Percentiles rank a stretch among this genome's conserved stretches.
phyloP scores from a whole-genome alignment of 1,284 basidiomycete species.

The Ustilago sp. region DNA sequence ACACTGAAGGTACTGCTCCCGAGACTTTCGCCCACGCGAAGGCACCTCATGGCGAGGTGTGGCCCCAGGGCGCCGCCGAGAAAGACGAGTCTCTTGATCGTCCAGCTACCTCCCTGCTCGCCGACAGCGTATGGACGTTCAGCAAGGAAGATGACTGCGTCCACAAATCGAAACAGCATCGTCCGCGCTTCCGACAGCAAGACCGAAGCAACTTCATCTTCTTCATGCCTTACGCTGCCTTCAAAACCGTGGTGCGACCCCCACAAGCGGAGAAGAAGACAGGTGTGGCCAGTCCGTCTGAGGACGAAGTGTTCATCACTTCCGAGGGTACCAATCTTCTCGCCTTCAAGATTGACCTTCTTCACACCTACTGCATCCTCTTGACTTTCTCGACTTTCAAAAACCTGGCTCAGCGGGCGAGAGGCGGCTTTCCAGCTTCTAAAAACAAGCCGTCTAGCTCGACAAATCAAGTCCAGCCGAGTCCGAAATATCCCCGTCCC shows the following conservation, averaged over 20 bases:
- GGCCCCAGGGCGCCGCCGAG: conserved; percentile 7
- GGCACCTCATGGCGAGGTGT: conserved; percentile 15
- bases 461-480: neutral
- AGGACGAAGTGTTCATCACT: conserved; percentile 72
- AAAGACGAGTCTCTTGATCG: conserved; percentile 6
- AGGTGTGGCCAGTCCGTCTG: conserved; percentile 48
- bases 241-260: conserved; percentile 52
- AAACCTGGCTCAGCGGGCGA: conserved; percentile 67
- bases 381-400: conserved; percentile 76
- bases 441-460: neutral
- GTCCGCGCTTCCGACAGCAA: conserved; percentile 43
- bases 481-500: conserved; percentile 6
- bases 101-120: conserved; percentile 49
- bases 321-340: conserved; percentile 71
- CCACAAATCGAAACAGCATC: conserved; percentile 22
- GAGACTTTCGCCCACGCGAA: conserved; percentile 31
- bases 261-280: conserved; percentile 46
- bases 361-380: conserved; percentile 80
- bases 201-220: conserved; percentile 69
- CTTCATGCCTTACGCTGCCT: conserved; percentile 64
- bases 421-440: neutral
- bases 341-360: conserved; percentile 75
- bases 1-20: conserved; percentile 47
- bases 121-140: conserved; percentile 59
- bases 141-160: conserved; percentile 29